Percentiles rank a stretch among this genome's conserved stretches.
These are phyloP conservation scores for Penicillium glabrum DNA, from an alignment of 2,329 filamentous ascomycete species.

Conservation along the genomic window DNA sequence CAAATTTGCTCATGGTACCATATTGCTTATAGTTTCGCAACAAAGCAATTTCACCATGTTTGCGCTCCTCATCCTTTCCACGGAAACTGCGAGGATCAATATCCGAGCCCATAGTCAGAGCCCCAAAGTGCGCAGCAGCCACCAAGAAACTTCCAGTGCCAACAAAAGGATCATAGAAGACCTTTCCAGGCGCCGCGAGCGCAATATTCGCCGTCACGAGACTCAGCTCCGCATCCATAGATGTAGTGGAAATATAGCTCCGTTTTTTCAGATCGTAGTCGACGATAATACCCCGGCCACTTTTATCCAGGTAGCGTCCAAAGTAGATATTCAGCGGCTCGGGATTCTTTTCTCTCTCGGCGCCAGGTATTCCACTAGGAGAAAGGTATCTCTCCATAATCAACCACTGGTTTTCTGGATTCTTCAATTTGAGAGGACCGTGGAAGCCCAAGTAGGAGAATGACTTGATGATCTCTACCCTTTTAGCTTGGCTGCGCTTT, in stretches of 20 bases:
- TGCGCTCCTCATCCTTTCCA: slow-evolving; percentile 57
- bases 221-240: slow-evolving; percentile 93
- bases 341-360: slow-evolving; percentile 40
- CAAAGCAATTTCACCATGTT: slow-evolving; percentile 40
- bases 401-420: slow-evolving; percentile 71
- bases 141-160: slow-evolving; percentile 92
- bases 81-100: slow-evolving; percentile 89
- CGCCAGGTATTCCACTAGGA: slow-evolving; percentile 33
- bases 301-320: slow-evolving; percentile 67
- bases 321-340: slow-evolving; percentile 66
- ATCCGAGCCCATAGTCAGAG: slow-evolving; percentile 79
- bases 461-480: slow-evolving; percentile 74
- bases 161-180: slow-evolving; percentile 94
- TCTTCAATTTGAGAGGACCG: slow-evolving; percentile 74
- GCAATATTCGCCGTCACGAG: slow-evolving; percentile 91
- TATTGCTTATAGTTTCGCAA: slow-evolving; percentile 84
- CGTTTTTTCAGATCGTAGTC: slow-evolving; percentile 91
- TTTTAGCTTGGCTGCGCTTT: slow-evolving; percentile 62
- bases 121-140: slow-evolving; percentile 87
- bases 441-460: slow-evolving; percentile 77
- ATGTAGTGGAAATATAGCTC: slow-evolving; percentile 90
- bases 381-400: slow-evolving; percentile 79
- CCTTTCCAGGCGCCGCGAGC: slow-evolving; percentile 74
- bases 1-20: slow-evolving; percentile 61
- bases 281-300: slow-evolving; percentile 65